These are phyloP conservation scores for Mycena rosella DNA, from an alignment of 768 basidiomycete species.

Conservation along the genomic window DNA sequence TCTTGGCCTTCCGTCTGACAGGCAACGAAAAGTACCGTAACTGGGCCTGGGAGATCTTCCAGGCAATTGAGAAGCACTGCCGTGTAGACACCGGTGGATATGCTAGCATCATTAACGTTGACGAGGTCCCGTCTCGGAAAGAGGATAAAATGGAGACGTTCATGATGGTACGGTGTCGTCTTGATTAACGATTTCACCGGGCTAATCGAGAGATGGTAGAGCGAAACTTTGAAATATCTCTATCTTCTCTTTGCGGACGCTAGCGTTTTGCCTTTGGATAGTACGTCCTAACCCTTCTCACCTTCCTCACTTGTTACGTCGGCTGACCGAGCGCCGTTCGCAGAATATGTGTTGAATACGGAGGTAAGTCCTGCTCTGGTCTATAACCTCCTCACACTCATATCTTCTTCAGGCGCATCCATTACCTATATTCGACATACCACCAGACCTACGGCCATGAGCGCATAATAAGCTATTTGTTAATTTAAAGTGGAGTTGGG, in stretches of 20 bases:
- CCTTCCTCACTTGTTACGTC: background rate
- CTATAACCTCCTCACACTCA: slow-evolving; percentile 6
- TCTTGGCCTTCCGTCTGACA: slow-evolving; percentile 91
- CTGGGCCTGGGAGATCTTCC: slow-evolving; percentile 91
- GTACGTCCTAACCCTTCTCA: slow-evolving; percentile 58
- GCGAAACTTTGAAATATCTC: slow-evolving; percentile 92
- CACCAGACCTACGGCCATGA: slow-evolving; percentile 17
- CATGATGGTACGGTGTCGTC: slow-evolving; percentile 72
- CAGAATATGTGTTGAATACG: slow-evolving; percentile 39
- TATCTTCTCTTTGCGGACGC: slow-evolving; percentile 88
- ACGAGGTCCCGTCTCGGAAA: slow-evolving; percentile 72
- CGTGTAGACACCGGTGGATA: slow-evolving; percentile 85
- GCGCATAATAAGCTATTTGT: slow-evolving; percentile 21
- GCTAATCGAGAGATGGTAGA: slow-evolving; percentile 56
- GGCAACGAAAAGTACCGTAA: slow-evolving; percentile 86
- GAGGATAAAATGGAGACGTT: slow-evolving; percentile 98
- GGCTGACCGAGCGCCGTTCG: background rate
- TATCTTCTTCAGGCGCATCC: slow-evolving; percentile 33
- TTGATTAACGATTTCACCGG: background rate
- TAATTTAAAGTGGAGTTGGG: slow-evolving; percentile 4
- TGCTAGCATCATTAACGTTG: slow-evolving; percentile 87
- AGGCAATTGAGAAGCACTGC: slow-evolving; percentile 89
- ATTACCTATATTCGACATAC: slow-evolving; percentile 36
- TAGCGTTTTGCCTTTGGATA: slow-evolving; percentile 75
- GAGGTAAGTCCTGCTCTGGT: slow-evolving; percentile 21